Evolutionary conservation across 2,329 filamentous ascomycete species (phyloP), one percentile per base, ranked within the genome.

Genomic region (Aspergillus sp.): DNA sequence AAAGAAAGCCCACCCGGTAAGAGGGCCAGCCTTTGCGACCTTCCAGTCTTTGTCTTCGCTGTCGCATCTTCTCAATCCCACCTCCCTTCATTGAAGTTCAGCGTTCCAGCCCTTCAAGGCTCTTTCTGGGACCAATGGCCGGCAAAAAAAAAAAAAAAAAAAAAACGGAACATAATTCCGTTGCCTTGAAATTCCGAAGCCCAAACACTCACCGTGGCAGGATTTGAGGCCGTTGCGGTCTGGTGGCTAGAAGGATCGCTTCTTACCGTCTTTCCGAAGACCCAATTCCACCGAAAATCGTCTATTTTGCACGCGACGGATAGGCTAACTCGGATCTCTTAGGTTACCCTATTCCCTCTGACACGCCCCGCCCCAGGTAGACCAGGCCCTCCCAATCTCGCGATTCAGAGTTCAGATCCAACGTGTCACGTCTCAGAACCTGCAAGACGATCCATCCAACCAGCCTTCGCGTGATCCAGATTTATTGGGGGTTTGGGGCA

Each of bases 401-500:
- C 6, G 31, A 49, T 37, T 50, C 19, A 50, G 23, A 48, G 33
- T 48, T 41, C 44, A 54, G 33, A 50, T 54, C 52, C 19, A 54
- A 54, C 43, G 43, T 54, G 52, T 41, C 52, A 48, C 33, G 51
- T 47, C 51, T 54, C 31, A 15, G 33, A 40, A 40, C 6, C 43
- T 47, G 33, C 27, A 44, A 19, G n/a, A 14, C 44, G 44, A 3
- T 46, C 44, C 23, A 31, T 27, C 44, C 12, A 35, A 41, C 9
- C 19, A 24, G 15, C 24, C 23, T 24, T 52, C 37, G 39, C 24
- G 49, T 52, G 49, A 35, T 46, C 17, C 31, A 24, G 31, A 37
- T 24, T 23, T 21, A 35, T 46, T 52, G 24, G 11, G 15, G 40
- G 21, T 15, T 24, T 48, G 14, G 12, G 4, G 40, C 40, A 43